A percentile compares a stretch with the other conserved stretches of the same genome.
Evolutionary conservation across 169 alveolate genomes (phyloP).

Genomic region (Cryptosporidium viatorum): DNA sequence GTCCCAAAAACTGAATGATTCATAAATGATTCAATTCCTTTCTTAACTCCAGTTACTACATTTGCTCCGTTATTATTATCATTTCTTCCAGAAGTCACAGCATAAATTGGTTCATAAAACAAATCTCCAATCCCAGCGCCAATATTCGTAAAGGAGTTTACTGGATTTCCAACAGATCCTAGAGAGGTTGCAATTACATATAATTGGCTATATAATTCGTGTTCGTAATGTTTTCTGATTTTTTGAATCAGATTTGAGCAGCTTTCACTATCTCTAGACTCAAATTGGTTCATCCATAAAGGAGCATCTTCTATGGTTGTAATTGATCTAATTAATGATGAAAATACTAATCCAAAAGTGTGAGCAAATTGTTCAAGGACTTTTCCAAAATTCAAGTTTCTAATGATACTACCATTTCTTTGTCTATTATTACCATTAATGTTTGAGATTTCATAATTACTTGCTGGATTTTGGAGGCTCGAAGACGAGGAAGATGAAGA

Average conservation of each 20-base stretch:
- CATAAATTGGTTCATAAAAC: conserved; percentile 71
- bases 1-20: conserved; percentile 82
- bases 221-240: conserved; percentile 67
- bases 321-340: conserved; percentile 60
- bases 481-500: not conserved
- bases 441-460: not conserved
- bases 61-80: conserved; percentile 64
- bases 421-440: not conserved
- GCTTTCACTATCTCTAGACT: conserved; percentile 3
- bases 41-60: conserved; percentile 79
- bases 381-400: conserved; percentile 33
- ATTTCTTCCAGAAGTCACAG: conserved; percentile 65
- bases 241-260: conserved; percentile 36
- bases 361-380: conserved; percentile 59
- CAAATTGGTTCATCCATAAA: conserved; percentile 70
- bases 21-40: conserved; percentile 80
- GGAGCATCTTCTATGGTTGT: conserved; percentile 75
- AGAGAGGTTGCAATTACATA: conserved; percentile 71
- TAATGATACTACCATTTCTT: not conserved
- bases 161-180: conserved; percentile 75
- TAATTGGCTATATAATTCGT: conserved; percentile 50
- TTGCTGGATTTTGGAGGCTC: not conserved
- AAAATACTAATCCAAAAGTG: conserved; percentile 49
- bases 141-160: conserved; percentile 69
- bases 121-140: conserved; percentile 75